Percentiles rank a stretch among this genome's conserved stretches.
Conservation (phyloP, 2,329 filamentous ascomycete genomes). For the Thielaviopsis euricoi region DNA sequence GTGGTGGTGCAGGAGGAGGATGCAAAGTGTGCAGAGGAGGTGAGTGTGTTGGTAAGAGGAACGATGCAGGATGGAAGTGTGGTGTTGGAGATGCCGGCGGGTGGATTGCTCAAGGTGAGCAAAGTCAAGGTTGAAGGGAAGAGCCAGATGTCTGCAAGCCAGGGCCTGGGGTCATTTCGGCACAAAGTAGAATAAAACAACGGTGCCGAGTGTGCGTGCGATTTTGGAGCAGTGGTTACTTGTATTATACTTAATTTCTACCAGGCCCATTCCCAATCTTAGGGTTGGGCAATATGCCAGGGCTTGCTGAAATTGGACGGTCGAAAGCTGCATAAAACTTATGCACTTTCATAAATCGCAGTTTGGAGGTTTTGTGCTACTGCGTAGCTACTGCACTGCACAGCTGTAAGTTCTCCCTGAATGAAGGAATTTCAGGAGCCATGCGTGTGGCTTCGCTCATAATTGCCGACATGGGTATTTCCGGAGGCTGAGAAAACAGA, state of each 20-base stretch:
- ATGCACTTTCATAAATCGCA: too few species aligned
- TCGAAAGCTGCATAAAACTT: too few species aligned
- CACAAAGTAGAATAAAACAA: neutral
- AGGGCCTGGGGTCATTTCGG: neutral
- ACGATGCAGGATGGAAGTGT: slow-evolving; percentile 12
- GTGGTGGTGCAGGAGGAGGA: too few species aligned
- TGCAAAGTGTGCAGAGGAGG: neutral
- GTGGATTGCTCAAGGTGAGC: slow-evolving; percentile 16
- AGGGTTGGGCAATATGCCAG: too few species aligned
- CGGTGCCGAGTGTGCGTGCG: too few species aligned
- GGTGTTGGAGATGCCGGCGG: slow-evolving; percentile 14
- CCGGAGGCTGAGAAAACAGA: too few species aligned
- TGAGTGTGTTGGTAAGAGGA: neutral
- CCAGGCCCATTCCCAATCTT: too few species aligned
- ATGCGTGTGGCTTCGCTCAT: neutral
- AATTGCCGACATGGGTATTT: too few species aligned
- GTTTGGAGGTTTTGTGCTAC: too few species aligned
- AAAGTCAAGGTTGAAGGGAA: slow-evolving; percentile 21
- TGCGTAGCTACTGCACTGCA: too few species aligned
- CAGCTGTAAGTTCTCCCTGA: neutral
- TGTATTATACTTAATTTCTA: too few species aligned
- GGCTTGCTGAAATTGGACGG: too few species aligned
- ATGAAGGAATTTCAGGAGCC: neutral
- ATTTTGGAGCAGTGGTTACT: neutral
- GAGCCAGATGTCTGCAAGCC: slow-evolving; percentile 15